Conservation (phyloP, 129 eudicot species). For the Chrysanthemum lavandulifolium region DNA sequence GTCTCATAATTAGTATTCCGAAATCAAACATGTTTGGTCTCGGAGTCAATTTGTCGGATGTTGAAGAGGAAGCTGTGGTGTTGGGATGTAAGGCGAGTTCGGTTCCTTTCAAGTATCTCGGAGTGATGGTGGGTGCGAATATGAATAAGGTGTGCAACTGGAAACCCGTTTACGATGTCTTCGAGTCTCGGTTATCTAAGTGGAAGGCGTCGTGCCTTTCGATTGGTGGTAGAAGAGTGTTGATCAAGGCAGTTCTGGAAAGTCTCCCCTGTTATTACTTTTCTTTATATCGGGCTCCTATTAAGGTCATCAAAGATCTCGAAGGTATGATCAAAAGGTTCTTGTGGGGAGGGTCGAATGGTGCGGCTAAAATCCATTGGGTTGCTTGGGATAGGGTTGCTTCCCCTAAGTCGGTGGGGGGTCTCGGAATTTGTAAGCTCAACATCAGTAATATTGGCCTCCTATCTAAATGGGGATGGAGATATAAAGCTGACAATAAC, state of each 20-base stretch:
- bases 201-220: not conserved
- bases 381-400: no score
- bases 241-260: not conserved
- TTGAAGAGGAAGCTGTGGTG: no score
- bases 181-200: not conserved
- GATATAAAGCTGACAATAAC: no score
- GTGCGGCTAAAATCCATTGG: no score
- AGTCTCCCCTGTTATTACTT: not conserved
- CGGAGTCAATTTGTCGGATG: no score
- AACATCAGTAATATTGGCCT: no score
- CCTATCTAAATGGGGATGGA: no score
- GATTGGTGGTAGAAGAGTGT: not conserved
- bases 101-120: not conserved
- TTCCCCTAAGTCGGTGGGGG: no score
- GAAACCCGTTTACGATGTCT: not conserved
- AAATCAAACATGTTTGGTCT: no score
- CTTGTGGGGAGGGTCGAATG: no score
- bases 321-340: not conserved
- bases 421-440: no score
- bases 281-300: not conserved
- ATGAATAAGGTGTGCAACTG: not conserved
- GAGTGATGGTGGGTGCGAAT: not conserved
- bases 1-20: no score
- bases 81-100: not conserved
- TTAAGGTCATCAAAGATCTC: not conserved